A percentile compares a stretch with the other conserved stretches of the same genome.
Evolutionary conservation across 768 basidiomycete species (phyloP).

Genomic region (Neoboletus subvelutipes): DNA sequence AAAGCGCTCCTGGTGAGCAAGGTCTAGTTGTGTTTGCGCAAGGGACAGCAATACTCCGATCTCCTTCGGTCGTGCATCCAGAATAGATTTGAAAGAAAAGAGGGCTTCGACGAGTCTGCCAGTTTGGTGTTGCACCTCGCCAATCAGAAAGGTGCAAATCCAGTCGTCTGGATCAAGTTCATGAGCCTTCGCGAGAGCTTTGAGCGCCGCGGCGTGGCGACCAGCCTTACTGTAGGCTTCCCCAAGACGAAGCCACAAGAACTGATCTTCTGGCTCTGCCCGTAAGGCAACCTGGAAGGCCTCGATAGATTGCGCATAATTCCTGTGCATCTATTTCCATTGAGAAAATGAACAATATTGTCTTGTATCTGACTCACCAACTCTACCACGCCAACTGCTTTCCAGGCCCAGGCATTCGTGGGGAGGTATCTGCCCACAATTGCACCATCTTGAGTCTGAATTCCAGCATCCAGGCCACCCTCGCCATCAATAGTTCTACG

Average conservation of each 20-base stretch:
- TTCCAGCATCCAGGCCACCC: conserved; percentile 68
- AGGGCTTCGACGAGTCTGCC: conserved; percentile 79
- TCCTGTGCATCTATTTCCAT: conserved; percentile 53
- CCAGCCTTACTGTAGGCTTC: conserved; percentile 90
- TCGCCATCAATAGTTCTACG: conserved; percentile 91
- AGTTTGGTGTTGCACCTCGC: conserved; percentile 77
- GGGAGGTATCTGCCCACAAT: conserved; percentile 57
- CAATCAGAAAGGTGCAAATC: conserved; percentile 81
- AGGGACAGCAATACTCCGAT: conserved; percentile 70
- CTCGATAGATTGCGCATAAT: conserved; percentile 74
- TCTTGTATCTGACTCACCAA: conserved; percentile 53
- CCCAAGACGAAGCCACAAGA: conserved; percentile 89
- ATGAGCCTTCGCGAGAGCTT: conserved; percentile 74
- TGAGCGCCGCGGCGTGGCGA: conserved; percentile 84
- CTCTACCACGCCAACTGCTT: conserved; percentile 89
- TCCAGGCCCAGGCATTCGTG: conserved; percentile 97
- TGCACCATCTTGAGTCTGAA: conserved; percentile 42
- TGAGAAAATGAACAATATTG: not conserved
- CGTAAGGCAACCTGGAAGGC: conserved; percentile 85
- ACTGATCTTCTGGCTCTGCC: conserved; percentile 70
- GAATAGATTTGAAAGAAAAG: conserved; percentile 54
- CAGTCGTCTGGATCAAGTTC: conserved; percentile 77
- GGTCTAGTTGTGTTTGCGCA: conserved; percentile 67
- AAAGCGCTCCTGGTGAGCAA: conserved; percentile 61
- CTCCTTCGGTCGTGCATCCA: conserved; percentile 59